A percentile compares a stretch with the other conserved stretches of the same genome.
Conservation (phyloP, 768 basidiomycete species). For the Agaricus sinodeliciosus region DNA sequence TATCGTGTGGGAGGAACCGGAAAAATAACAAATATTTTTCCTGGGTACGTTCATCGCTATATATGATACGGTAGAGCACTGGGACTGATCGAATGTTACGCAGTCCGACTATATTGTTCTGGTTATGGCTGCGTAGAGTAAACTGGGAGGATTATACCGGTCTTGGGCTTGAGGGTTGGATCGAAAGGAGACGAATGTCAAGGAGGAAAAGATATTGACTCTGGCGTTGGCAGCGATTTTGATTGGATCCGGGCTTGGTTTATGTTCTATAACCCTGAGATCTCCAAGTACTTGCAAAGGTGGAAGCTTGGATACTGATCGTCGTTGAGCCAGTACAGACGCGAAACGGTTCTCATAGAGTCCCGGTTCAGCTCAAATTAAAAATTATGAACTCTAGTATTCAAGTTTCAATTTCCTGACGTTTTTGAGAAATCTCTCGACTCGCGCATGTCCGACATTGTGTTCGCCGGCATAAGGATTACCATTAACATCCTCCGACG, state of each 20-base stretch:
- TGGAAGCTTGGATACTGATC: background rate
- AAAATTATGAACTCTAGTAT: no score
- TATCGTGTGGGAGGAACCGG: slow-evolving; percentile 30
- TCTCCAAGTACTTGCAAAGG: background rate
- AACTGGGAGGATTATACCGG: slow-evolving; percentile 26
- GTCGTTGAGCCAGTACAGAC: background rate
- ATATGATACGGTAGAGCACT: background rate
- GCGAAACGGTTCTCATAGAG: no score
- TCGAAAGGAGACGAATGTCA: background rate
- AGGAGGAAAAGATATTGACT: background rate
- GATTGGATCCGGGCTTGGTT: background rate
- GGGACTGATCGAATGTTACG: background rate
- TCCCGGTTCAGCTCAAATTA: no score
- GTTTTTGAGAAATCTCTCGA: no score
- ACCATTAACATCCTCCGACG: no score
- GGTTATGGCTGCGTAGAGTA: slow-evolving; percentile 28
- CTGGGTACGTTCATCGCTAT: slow-evolving; percentile 21
- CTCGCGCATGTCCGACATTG: no score
- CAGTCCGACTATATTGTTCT: slow-evolving; percentile 20
- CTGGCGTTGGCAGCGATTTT: background rate
- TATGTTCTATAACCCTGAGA: background rate
- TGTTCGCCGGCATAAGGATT: no score
- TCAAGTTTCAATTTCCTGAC: no score
- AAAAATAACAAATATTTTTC: slow-evolving; percentile 32
- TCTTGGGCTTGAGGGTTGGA: slow-evolving; percentile 3